Conservation (phyloP, 75 land plant species). For the Selaginella moellendorffii region DNA sequence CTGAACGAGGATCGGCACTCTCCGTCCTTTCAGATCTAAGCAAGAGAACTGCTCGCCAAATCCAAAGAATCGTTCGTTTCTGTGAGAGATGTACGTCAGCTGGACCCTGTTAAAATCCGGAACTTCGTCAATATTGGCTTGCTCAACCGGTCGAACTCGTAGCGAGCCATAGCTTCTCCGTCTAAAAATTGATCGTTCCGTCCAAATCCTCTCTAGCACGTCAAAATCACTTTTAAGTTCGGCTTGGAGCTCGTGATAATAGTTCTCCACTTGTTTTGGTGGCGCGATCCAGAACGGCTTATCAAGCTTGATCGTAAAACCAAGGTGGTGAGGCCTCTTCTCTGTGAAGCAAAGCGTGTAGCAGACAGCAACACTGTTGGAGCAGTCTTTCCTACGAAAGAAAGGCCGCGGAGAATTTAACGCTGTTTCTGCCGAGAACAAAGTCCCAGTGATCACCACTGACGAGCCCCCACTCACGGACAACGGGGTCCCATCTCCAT, state of each 20-base stretch:
- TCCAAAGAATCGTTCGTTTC: slow-evolving; percentile 62
- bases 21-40: slow-evolving; percentile 71
- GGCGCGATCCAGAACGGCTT: slow-evolving; percentile 3
- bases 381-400: neutral
- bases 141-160: neutral
- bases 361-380: slow-evolving; percentile 18
- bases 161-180: neutral
- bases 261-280: neutral
- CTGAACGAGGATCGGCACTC: slow-evolving; percentile 86
- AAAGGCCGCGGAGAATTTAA: neutral
- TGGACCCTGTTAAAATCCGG: slow-evolving; percentile 48
- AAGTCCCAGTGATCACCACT: slow-evolving; percentile 24
- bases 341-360: slow-evolving; percentile 22
- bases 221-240: neutral
- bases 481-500: slow-evolving; percentile 3
- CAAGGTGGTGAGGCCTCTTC: slow-evolving; percentile 25
- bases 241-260: neutral
- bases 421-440: slow-evolving; percentile 14
- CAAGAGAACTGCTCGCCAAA: slow-evolving; percentile 92
- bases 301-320: slow-evolving; percentile 21
- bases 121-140: neutral
- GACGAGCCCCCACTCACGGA: neutral
- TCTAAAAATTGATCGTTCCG: slow-evolving; percentile 6
- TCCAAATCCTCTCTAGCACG: neutral
- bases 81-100: slow-evolving; percentile 46